These are phyloP conservation scores for Suillus variegatus DNA, from an alignment of 768 basidiomycete species.

Conservation along the genomic window DNA sequence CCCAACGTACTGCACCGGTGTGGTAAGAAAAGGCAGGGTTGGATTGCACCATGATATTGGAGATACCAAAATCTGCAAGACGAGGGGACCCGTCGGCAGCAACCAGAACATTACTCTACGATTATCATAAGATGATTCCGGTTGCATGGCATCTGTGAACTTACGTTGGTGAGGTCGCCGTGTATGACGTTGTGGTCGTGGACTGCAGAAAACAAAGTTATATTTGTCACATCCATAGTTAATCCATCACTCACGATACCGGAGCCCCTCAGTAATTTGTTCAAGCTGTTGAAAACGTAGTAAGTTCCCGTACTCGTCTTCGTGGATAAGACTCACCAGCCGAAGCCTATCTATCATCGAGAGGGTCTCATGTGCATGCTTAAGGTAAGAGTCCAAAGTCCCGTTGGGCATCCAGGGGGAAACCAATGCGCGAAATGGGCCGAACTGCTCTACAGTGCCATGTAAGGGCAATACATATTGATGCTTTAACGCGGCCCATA, in stretches of 20 bases:
- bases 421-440: conserved; percentile 38
- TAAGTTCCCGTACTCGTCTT: not conserved
- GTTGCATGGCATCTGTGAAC: not conserved
- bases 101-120: conserved; percentile 13
- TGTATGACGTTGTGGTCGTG: conserved; percentile 10
- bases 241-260: conserved; percentile 33
- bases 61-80: conserved; percentile 44
- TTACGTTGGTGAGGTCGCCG: conserved; percentile 14
- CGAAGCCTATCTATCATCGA: conserved; percentile 36
- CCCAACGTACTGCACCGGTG: conserved; percentile 16
- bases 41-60: conserved; percentile 38
- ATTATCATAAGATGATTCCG: not conserved
- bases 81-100: conserved; percentile 7
- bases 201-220: conserved; percentile 5
- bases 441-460: conserved; percentile 39
- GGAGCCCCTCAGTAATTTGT: conserved; percentile 41
- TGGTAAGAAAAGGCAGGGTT: conserved; percentile 26
- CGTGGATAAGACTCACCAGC: conserved; percentile 27
- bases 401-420: conserved; percentile 47
- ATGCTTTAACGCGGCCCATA: conserved; percentile 41
- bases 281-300: conserved; percentile 28
- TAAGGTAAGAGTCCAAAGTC: conserved; percentile 40
- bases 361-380: conserved; percentile 36
- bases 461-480: conserved; percentile 38
- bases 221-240: not conserved